Base-by-base conservation (phyloP, 208 protist genomes). In the Endotrypanum monterogeii region DNA sequence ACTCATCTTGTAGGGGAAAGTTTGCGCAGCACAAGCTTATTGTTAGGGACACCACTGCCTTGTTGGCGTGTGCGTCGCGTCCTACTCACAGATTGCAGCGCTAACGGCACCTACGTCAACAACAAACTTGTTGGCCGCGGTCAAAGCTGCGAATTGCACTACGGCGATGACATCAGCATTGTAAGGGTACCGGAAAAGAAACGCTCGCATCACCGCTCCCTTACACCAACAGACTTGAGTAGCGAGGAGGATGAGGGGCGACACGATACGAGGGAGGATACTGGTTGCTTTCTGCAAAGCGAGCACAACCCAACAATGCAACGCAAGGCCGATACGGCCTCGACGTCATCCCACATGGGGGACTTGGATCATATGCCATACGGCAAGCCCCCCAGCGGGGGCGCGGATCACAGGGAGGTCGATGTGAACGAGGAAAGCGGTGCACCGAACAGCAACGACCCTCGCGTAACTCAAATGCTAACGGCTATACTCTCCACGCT, bases 81-180 rank as follows among this genome's bases (percentile, higher is more conserved):
- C 1, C 67, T 89, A 23, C 67, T 94, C 30, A 83, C 79, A 4
- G 90, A 95, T 65, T 66, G 80, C 51, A 95, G 90, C 75, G 81
- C 79, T 16, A 95, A 95, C 60, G 90, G 88, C 6, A 95, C 90
- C 41, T 95, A 86, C 75, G 85, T 95, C 41, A 95, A 95, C 78
- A 87, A 89, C 66, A 75, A 80, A 20, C 71, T 79, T 18, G 80
- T 95, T 7, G 87, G 88, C 11, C 81, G 71, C 28, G 85, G 88
- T 32, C 52, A 70, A 50, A 68, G 74, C 32, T 70, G 65, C 12
- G 80, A 90, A 69, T 71, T 95, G 50, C 78, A 82, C 58, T 87
- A 76, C n/a, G 86, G 85, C 35, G 85, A 92, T 67, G 78, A 88
- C 55, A 91, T 95, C 67, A 83, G 71, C 57, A 74, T 93, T 52